Percentiles rank a stretch among this genome's conserved stretches.
Evolutionary conservation across 2,329 filamentous ascomycete species (phyloP).

Genomic region (Venturia nashicola): DNA sequence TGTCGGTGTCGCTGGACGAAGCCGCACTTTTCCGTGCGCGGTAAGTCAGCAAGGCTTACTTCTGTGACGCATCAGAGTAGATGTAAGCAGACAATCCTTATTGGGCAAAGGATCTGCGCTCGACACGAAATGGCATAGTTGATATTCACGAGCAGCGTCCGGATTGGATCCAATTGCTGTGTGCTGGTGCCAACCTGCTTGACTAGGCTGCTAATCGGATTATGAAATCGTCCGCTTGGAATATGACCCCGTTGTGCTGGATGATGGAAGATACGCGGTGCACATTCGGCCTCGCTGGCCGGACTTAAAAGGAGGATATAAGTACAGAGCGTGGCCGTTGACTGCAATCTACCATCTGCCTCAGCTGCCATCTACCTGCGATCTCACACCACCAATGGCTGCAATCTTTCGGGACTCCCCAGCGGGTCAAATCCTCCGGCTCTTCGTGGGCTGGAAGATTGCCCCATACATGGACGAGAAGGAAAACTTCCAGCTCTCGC

Average conservation of each 20-base stretch:
- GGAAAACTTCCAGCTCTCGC: slow-evolving; percentile 5
- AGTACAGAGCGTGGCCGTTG: neutral
- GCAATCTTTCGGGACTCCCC: slow-evolving; percentile 7
- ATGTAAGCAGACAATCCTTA: neutral
- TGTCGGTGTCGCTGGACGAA: neutral
- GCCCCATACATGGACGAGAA: slow-evolving; percentile 8
- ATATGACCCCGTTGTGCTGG: neutral
- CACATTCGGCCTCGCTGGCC: neutral
- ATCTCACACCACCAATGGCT: slow-evolving; percentile 1
- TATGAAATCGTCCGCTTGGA: neutral
- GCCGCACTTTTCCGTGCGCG: neutral
- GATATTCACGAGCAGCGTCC: neutral
- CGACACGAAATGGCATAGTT: neutral
- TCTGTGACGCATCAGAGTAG: neutral
- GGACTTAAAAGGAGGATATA: neutral
- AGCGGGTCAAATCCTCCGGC: slow-evolving; percentile 6
- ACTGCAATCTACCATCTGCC: neutral
- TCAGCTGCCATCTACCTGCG: neutral
- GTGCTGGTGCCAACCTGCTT: neutral
- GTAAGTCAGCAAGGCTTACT: neutral
- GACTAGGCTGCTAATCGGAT: neutral
- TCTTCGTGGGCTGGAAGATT: slow-evolving; percentile 7
- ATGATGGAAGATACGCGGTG: neutral
- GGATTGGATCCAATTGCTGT: neutral
- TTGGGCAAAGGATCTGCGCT: neutral